These are phyloP conservation scores for Raffaelea arxii DNA, from an alignment of 2,329 filamentous ascomycete species.

Conservation along the genomic window DNA sequence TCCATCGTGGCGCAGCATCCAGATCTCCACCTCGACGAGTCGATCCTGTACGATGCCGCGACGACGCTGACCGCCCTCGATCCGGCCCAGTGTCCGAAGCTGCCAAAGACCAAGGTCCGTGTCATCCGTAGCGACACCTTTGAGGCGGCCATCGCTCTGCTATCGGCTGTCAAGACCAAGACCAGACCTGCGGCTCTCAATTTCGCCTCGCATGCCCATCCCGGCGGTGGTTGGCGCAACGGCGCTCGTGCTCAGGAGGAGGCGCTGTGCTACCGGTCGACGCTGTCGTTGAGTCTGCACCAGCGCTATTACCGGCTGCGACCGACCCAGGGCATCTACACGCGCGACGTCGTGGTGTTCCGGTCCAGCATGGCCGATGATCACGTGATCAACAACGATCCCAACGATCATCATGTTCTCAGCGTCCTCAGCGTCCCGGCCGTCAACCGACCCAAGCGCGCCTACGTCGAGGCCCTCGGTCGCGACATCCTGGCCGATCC, in stretches of 20 bases:
- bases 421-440: conserved; percentile 54
- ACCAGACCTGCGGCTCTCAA: no score
- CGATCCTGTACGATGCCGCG: conserved; percentile 25
- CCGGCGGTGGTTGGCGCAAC: conserved; percentile 55
- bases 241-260: conserved; percentile 61
- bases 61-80: conserved; percentile 20
- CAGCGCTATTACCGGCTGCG: conserved; percentile 15
- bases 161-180: conserved; percentile 36
- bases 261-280: conserved; percentile 54
- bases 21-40: conserved; percentile 23
- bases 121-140: conserved; percentile 49
- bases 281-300: conserved; percentile 38
- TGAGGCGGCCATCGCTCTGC: conserved; percentile 37
- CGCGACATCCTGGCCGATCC: conserved; percentile 28
- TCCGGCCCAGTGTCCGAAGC: conserved; percentile 30
- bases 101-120: conserved; percentile 26
- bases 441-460: conserved; percentile 14
- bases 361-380: conserved; percentile 10
- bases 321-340: conserved; percentile 18
- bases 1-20: conserved; percentile 34
- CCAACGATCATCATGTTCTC: conserved; percentile 35
- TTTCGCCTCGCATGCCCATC: conserved; percentile 46
- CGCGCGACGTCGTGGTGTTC: conserved; percentile 21
- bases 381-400: conserved; percentile 7
- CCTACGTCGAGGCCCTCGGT: conserved; percentile 2